Evolutionary conservation across 2,329 filamentous ascomycete genomes (phyloP).

Genomic region (Westerdykella sp.): DNA sequence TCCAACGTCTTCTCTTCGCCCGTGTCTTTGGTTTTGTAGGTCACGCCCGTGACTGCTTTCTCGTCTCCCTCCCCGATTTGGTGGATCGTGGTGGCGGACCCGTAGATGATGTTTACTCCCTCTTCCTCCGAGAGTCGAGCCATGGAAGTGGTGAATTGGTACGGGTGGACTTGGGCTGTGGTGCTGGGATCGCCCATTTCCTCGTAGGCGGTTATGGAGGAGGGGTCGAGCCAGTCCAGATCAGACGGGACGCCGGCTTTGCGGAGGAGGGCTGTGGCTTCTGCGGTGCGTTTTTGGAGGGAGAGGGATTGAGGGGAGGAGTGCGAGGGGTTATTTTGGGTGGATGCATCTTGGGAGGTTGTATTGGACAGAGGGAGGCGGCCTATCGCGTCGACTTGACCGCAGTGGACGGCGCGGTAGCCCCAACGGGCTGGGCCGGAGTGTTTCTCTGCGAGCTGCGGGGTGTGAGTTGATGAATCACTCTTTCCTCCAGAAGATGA

Average conservation of each 20-base stretch:
- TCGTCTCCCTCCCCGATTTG: slow-evolving; percentile 21
- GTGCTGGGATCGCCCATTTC: slow-evolving; percentile 76
- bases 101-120: slow-evolving; percentile 55
- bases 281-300: slow-evolving; percentile 45
- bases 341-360: slow-evolving; percentile 9
- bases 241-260: slow-evolving; percentile 64
- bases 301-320: slow-evolving; percentile 38
- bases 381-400: slow-evolving; percentile 53
- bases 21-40: slow-evolving; percentile 51
- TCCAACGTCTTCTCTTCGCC: slow-evolving; percentile 45
- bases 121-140: slow-evolving; percentile 64
- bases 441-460: slow-evolving; percentile 68
- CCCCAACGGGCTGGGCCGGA: slow-evolving; percentile 75
- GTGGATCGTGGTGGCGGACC: slow-evolving; percentile 63
- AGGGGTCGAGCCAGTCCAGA: slow-evolving; percentile 74
- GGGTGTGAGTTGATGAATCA: neutral
- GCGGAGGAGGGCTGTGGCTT: slow-evolving; percentile 42
- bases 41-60: slow-evolving; percentile 54
- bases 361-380: slow-evolving; percentile 17
- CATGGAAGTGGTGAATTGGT: slow-evolving; percentile 81
- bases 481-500: neutral
- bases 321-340: slow-evolving; percentile 10
- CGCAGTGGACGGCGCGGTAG: slow-evolving; percentile 73
- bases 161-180: slow-evolving; percentile 91
- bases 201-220: slow-evolving; percentile 63